Evolutionary conservation across 192 early-diverging fungal species (phyloP).

Genomic region (Mortierella antarctica): DNA sequence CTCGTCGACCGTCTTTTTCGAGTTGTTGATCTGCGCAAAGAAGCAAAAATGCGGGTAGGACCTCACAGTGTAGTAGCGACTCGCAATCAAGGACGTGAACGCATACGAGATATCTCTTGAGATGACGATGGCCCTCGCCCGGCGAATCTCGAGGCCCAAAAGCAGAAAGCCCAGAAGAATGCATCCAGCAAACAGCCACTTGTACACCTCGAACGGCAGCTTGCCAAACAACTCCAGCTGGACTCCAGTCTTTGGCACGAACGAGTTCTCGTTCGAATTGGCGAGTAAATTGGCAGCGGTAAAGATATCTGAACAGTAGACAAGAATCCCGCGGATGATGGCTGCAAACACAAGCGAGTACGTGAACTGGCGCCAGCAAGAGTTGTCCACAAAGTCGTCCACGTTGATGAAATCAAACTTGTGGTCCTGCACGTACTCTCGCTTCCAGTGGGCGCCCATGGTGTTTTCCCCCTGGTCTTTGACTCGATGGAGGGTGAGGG

Average conservation of each 20-base stretch:
- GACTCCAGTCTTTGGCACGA: conserved; percentile 15
- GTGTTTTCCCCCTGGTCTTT: background rate
- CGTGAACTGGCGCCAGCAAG: conserved; percentile 52
- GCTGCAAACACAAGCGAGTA: conserved; percentile 70
- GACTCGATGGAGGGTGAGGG: background rate
- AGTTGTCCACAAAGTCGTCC: conserved; percentile 72
- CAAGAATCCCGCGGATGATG: conserved; percentile 76
- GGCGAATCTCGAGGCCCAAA: conserved; percentile 74
- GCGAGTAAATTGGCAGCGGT: conserved; percentile 76
- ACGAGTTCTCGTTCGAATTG: conserved; percentile 36
- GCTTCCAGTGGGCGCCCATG: conserved; percentile 75
- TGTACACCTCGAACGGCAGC: conserved; percentile 57
- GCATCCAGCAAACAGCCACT: conserved; percentile 69
- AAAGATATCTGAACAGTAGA: conserved; percentile 85
- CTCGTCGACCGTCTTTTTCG: conserved; percentile 69
- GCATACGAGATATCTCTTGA: conserved; percentile 82
- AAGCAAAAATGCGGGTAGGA: conserved; percentile 87
- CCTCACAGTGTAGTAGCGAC: conserved; percentile 75
- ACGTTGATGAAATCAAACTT: conserved; percentile 90
- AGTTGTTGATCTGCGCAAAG: conserved; percentile 75
- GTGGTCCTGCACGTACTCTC: conserved; percentile 81
- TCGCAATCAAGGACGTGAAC: conserved; percentile 77
- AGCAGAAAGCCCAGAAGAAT: conserved; percentile 78
- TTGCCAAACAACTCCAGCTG: conserved; percentile 27
- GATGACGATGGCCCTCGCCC: conserved; percentile 70